Base-by-base conservation (phyloP, 2,329 filamentous ascomycete species). In the Stromatinia cepivora region DNA sequence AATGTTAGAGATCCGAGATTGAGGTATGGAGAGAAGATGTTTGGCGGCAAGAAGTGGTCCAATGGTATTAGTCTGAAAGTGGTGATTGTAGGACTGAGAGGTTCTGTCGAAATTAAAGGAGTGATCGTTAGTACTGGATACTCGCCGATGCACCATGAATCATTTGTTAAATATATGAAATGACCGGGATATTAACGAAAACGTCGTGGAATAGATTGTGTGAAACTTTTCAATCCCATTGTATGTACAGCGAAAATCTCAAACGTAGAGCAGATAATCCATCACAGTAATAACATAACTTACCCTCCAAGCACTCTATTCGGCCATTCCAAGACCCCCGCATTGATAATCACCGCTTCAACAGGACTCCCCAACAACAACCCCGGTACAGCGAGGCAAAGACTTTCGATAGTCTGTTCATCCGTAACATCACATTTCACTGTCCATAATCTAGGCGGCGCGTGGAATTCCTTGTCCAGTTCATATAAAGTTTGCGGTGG, bases 1-100 rank as follows among this genome's bases (percentile, higher is more conserved):
- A 13, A 87, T 81, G 25, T 81, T 84, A 1, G 69, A 66, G 69
- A 77, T 74, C 11, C 66, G 28, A 59, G 73, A 71, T 25, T 28
- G 22, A 22, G 69, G 66, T 20, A 67, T 69, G 3, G 71, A 72
- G 61, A 87, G 80, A 4, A 87, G 78, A 67, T 82, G 81, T 70
- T 86, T 84, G 2, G 85, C 85, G 50, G 81, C 81, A 70, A 87
- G 82, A 70, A 87, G 84, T n/a, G 86, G 86, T 0, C 86, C 85
- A 68, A 88, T 84, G 22, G 84, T 85, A 75, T 87, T 87, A 53
- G 85, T 87, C 67, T 85, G 81, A 6, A 87, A 79, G 72, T 87
- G 85, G 70, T 84, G 81, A 15, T 83, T 80, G 71, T 87, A 87
- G 56, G 83, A 80, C 45, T 82, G 78, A 75, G 85, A 87, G 9